Evolutionary conservation across 2,329 filamentous ascomycete species (phyloP), one percentile per base, ranked within the genome.

Genomic region (Venturia effusa): DNA sequence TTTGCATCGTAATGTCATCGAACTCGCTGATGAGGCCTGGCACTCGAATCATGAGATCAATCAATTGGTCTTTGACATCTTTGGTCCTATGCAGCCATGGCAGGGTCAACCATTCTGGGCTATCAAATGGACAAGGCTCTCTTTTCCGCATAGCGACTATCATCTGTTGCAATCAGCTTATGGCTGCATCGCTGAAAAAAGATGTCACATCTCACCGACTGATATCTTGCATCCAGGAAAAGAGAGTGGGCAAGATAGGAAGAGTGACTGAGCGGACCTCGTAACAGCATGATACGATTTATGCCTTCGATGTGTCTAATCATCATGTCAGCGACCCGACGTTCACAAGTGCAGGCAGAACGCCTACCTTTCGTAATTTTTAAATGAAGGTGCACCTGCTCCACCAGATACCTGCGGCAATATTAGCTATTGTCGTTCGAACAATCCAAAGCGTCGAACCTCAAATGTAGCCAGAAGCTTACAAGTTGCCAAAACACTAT

Each of bases 211-310:
- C 45, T 30, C n/a, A 63, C 61, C 32, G 40, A 43, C 34, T 63
- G 61, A 27, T 63, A 63, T 27, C 61, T 45, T 24, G 61, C 61
- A 63, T 63, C 61, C 8, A 63, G 48, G 22, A 63, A 63, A 7
- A 63, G n/a, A 6, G 61, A 34, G 34, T 63, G 61, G 2, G 43
- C 61, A 17, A 63, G 61, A 57, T 51, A 43, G 6, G 43, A 39
- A 24, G 40, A 39, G 27, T 63, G 61, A 6, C 32, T 51, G 15
- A 39, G 27, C 24, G 62, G 51, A 2, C 62, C 62, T 22, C 62
- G 62, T 19, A 64, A 32, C 4, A 40, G 27, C 30, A 64, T 34
- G 19, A 64, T 32, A 7, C 55, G 32, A 13, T 55, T 55, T 17
- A 55, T 55, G 51, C 51, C 51, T 55, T 55, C 51, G 15, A 55